Conservation (phyloP, 2,329 filamentous ascomycete genomes). For the Phialophora macrospora region DNA sequence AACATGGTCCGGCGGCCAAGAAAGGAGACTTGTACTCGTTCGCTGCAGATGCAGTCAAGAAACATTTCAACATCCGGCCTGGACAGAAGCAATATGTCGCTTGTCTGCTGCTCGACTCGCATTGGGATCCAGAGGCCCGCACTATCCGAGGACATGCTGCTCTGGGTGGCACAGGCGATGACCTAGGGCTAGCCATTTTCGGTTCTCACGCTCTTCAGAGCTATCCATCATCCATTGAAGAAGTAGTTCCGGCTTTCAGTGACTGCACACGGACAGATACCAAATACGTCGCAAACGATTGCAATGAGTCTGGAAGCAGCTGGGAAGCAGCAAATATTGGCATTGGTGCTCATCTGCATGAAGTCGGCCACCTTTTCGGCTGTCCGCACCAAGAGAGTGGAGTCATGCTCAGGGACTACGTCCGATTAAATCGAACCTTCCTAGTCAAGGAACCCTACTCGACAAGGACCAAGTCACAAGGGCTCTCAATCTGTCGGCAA, state of each 20-base stretch:
- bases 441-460: slow-evolving; percentile 80
- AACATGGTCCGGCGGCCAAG: slow-evolving; percentile 70
- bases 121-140: slow-evolving; percentile 77
- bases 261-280: slow-evolving; percentile 91
- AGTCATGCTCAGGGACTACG: slow-evolving; percentile 91
- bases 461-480: slow-evolving; percentile 82
- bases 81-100: slow-evolving; percentile 90
- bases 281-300: slow-evolving; percentile 79
- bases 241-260: slow-evolving; percentile 84
- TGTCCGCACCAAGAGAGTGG: slow-evolving; percentile 87
- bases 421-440: slow-evolving; percentile 82
- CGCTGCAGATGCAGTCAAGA: slow-evolving; percentile 75
- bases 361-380: slow-evolving; percentile 87
- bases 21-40: slow-evolving; percentile 77
- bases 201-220: slow-evolving; percentile 91
- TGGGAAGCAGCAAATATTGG: slow-evolving; percentile 97
- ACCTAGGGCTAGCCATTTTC: slow-evolving; percentile 83
- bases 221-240: slow-evolving; percentile 86
- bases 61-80: slow-evolving; percentile 73
- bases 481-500: slow-evolving; percentile 70
- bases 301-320: slow-evolving; percentile 81
- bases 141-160: slow-evolving; percentile 81
- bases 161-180: slow-evolving; percentile 70
- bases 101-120: slow-evolving; percentile 81
- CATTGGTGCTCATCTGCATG: slow-evolving; percentile 90